Base-by-base conservation (phyloP, 2,329 filamentous ascomycete species). In the Xylaria sp. region DNA sequence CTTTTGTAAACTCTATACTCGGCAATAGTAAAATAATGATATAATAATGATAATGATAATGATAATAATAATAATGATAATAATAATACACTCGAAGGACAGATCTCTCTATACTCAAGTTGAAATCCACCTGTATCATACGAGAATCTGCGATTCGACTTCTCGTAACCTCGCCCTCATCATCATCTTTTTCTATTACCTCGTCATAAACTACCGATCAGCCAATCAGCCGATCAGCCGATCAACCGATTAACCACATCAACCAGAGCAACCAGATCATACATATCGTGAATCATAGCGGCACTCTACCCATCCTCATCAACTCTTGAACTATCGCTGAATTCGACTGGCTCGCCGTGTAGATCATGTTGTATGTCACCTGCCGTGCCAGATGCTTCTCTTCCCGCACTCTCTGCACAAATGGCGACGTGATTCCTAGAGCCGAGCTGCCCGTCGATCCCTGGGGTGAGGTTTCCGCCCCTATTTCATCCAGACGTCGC, bases 341-440 rank as follows among this genome's bases (percentile, higher is more conserved):
- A 32, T 71, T 69, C 15, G 66, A 67, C 65, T 73, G 72, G 50
- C 70, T 71, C 4, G 70, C 68, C 0, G 41, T 28, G 20, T 73
- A 72, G 23, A 72, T 59, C 72, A 73, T 73, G 58, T 72, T 72
- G 36, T 68, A 48, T 10, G 72, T 63, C 43, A 72, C 70, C n/a
- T 60, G 70, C 43, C 70, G 57, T 1, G 70, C 72, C 55, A 68
- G 20, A 28, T 73, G 66, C 61, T 71, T 71, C 53, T 71, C 66
- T n/a, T 60, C 63, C 2, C 53, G 63, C 13, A 68, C 66, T 36
- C 59, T 65, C 50, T 68, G 70, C 41, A 72, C 50, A 25, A 70
- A 73, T 20, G 70, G 57, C 59, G 67, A 66, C 5, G 62, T 45
- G 55, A 65, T 60, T 0, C 60, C 68, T 41, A 52, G 46, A 15